Evolutionary conservation across 1,284 basidiomycete species (phyloP).

Genomic region (Polyporus tsugae): DNA sequence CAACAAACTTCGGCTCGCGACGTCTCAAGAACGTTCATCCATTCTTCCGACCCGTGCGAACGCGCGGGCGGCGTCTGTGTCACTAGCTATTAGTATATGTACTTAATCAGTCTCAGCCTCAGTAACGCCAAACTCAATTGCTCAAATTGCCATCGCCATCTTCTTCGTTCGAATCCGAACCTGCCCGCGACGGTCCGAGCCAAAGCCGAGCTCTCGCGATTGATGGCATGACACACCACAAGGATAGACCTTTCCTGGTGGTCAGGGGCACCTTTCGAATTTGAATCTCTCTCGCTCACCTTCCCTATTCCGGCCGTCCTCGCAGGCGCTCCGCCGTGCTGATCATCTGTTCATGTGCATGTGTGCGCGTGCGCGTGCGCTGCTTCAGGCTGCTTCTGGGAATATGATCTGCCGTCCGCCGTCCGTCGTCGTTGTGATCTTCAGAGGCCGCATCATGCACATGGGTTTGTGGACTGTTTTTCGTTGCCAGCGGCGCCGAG

Average conservation of each 20-base stretch:
- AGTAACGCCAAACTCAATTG: background rate
- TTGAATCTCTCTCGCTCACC: background rate
- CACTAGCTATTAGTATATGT: background rate
- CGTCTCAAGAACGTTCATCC: conserved; percentile 4
- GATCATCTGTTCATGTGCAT: background rate
- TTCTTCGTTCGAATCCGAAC: background rate
- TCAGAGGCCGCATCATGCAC: too few species aligned
- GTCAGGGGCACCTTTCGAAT: background rate
- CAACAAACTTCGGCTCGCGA: background rate
- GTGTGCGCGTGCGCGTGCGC: too few species aligned
- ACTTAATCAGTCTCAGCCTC: background rate
- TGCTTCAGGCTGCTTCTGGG: background rate
- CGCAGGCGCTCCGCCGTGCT: background rate
- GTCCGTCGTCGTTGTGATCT: too few species aligned
- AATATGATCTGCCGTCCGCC: background rate
- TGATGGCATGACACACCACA: background rate
- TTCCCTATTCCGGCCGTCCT: background rate
- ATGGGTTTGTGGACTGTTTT: background rate
- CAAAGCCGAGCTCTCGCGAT: background rate
- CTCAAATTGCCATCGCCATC: background rate
- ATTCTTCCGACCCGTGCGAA: too few species aligned
- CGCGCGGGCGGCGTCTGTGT: background rate
- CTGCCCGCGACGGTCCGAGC: background rate
- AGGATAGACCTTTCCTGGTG: background rate
- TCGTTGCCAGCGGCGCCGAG: background rate